phyloP scores from a whole-genome alignment of 495 filamentous ascomycete species.

The Penicillium pancosmium region DNA sequence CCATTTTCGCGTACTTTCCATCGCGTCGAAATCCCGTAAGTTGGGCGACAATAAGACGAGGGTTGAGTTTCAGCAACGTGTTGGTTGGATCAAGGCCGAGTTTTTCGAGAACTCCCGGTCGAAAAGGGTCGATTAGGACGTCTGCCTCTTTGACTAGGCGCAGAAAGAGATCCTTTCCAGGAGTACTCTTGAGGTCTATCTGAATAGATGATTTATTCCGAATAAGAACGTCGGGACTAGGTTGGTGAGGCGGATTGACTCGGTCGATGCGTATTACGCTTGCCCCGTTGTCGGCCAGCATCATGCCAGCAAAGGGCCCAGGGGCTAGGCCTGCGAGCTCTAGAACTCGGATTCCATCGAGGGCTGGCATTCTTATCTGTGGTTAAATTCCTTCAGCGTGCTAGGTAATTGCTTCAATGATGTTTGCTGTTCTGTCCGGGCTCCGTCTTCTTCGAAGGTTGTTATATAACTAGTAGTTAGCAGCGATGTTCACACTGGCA shows the following conservation, averaged over 20 bases:
- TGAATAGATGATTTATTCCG: slow-evolving; percentile 70
- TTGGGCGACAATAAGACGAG: slow-evolving; percentile 67
- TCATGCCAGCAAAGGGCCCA: slow-evolving; percentile 79
- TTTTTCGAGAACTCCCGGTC: slow-evolving; percentile 76
- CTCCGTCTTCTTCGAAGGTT: no score
- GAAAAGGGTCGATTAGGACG: slow-evolving; percentile 80
- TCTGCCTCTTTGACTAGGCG: slow-evolving; percentile 58
- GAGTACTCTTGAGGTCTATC: slow-evolving; percentile 66
- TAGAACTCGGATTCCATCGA: slow-evolving; percentile 65
- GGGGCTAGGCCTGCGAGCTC: slow-evolving; percentile 82
- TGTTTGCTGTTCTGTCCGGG: neutral
- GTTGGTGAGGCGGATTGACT: slow-evolving; percentile 19
- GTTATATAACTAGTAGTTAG: no score
- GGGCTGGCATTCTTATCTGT: slow-evolving; percentile 2
- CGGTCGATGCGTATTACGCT: slow-evolving; percentile 79
- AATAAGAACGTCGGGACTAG: slow-evolving; percentile 65
- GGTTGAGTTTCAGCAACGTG: slow-evolving; percentile 59
- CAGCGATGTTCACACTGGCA: no score
- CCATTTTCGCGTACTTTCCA: slow-evolving; percentile 74
- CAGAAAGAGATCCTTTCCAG: slow-evolving; percentile 59
- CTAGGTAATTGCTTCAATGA: neutral
- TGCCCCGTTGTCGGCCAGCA: slow-evolving; percentile 79
- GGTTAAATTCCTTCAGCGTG: neutral
- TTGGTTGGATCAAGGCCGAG: slow-evolving; percentile 62
- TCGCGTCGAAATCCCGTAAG: slow-evolving; percentile 74